Base-by-base conservation (phyloP, 1,139 yeast species). In the Protomyces lactucae-debilis region DNA sequence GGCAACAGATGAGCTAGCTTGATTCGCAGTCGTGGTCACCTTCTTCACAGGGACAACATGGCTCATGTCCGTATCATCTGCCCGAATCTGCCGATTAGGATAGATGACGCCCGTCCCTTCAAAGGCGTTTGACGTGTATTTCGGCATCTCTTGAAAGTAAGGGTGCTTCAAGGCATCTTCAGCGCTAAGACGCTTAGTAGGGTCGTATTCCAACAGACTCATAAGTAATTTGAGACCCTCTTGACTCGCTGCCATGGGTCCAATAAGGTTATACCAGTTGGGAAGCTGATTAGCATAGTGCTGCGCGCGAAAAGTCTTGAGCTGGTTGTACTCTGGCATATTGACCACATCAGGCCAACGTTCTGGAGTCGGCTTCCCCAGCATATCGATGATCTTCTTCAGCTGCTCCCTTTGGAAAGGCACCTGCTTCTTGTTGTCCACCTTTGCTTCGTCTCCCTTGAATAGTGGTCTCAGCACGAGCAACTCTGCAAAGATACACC, bases 401-500 rank as follows among this genome's bases (percentile, higher is more conserved):
- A 92, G 82, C 76, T 93, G 99, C 72, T 88, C 92, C 65, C 88
- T 85, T 75, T 93, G 99, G 74, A 93, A 93, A 3, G 98, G 98
- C 1, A 92, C 93, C 67, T 85, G 87, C 73, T 92, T 92, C 73
- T 89, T 91, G 70, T 88, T 88, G 73, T 92, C 98, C 81, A 92
- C 87, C 72, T 92, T 93, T 16, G 96, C 95, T 73, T 93, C 99
- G 75, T 93, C 99, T 54, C 99, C 99, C 74, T 95, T 93, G 77
- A 93, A 93, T 3, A 93, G 86, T 0, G 99, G 99, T 70, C 97
- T 78, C 54, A 95, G 76, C 1, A 96, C 89, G 23, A 93, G 78
- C 59, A 93, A 77, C 73, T 95, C 99, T 0, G 97, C 99, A 69
- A 93, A 80, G 9, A 95, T 93, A 75, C 99, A 93, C 0, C 99